phyloP scores from a whole-genome alignment of 805 yeast genomes.

The Torulaspora delbrueckii region DNA sequence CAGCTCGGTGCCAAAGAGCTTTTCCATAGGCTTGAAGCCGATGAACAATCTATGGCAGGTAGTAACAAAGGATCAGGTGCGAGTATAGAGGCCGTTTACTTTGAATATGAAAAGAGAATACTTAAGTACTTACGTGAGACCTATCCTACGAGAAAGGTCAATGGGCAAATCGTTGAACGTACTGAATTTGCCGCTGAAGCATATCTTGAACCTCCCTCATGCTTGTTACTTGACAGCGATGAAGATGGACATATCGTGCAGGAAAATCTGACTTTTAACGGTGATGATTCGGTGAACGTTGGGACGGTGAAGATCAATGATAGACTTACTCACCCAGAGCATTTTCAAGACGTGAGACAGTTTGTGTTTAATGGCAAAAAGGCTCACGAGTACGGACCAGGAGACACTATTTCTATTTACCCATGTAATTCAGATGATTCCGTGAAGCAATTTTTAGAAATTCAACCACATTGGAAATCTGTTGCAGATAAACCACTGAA shows the following conservation, averaged over 20 bases:
- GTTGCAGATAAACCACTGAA: constrained; percentile 54
- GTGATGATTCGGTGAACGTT: constrained; percentile 17
- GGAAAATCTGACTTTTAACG: constrained; percentile 13
- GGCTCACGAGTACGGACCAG: constrained; percentile 50
- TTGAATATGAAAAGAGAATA: constrained; percentile 62
- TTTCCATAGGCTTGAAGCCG: constrained; percentile 77
- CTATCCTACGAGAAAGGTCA: constrained; percentile 36
- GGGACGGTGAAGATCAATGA: constrained; percentile 50
- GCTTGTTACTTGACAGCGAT: constrained; percentile 12
- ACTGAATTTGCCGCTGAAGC: constrained; percentile 21
- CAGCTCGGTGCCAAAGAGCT: constrained; percentile 81
- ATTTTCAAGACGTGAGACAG: constrained; percentile 86
- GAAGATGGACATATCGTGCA: background rate
- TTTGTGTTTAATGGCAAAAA: constrained; percentile 41
- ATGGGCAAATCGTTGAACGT: constrained; percentile 20
- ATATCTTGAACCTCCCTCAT: constrained; percentile 29
- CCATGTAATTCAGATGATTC: constrained; percentile 63
- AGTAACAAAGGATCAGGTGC: constrained; percentile 33
- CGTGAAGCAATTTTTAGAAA: constrained; percentile 59
- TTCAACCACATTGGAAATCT: constrained; percentile 65
- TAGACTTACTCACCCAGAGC: constrained; percentile 63
- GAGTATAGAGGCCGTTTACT: constrained; percentile 64
- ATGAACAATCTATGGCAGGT: constrained; percentile 76
- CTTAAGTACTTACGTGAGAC: constrained; percentile 34
- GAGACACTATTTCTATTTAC: constrained; percentile 74